Conservation (phyloP, 2,329 filamentous ascomycete species). For the Acrodontium crateriforme region DNA sequence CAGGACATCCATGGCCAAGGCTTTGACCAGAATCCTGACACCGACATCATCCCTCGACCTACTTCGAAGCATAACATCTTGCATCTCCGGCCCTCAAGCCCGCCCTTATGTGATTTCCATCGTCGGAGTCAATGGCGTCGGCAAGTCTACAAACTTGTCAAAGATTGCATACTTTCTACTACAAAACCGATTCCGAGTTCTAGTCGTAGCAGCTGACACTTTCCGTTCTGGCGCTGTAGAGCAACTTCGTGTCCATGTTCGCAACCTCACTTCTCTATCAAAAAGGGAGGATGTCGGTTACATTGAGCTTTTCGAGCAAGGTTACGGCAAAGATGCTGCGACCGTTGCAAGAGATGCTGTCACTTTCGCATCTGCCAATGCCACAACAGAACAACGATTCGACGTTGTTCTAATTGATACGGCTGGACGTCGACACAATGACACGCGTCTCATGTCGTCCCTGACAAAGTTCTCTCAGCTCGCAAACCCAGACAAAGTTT, state of each 20-base stretch:
- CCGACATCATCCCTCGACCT: conserved; percentile 91
- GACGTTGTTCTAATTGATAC: conserved; percentile 97
- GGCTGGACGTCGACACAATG: conserved; percentile 86
- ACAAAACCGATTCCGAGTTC: conserved; percentile 90
- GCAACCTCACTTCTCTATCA: conserved; percentile 80
- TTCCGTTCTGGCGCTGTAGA: conserved; percentile 96
- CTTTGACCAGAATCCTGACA: conserved; percentile 86
- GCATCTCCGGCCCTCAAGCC: conserved; percentile 48
- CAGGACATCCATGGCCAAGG: conserved; percentile 76
- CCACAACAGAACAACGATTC: conserved; percentile 33
- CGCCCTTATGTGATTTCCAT: conserved; percentile 96
- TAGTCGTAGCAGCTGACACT: conserved; percentile 89
- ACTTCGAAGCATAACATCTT: conserved; percentile 76
- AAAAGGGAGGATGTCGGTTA: conserved; percentile 64
- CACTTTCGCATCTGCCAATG: conserved; percentile 52
- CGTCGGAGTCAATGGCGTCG: conserved; percentile 94
- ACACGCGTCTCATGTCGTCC: conserved; percentile 87
- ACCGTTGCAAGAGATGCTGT: conserved; percentile 92
- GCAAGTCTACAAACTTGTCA: conserved; percentile 92
- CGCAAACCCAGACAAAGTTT: conserved; percentile 90
- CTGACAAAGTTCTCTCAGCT: conserved; percentile 96
- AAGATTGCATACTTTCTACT: conserved; percentile 98
- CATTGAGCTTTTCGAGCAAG: conserved; percentile 90
- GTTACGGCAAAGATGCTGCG: conserved; percentile 94
- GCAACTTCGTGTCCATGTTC: conserved; percentile 88